Conservation (phyloP, 1,139 yeast species). For the Hansenula sp. region DNA sequence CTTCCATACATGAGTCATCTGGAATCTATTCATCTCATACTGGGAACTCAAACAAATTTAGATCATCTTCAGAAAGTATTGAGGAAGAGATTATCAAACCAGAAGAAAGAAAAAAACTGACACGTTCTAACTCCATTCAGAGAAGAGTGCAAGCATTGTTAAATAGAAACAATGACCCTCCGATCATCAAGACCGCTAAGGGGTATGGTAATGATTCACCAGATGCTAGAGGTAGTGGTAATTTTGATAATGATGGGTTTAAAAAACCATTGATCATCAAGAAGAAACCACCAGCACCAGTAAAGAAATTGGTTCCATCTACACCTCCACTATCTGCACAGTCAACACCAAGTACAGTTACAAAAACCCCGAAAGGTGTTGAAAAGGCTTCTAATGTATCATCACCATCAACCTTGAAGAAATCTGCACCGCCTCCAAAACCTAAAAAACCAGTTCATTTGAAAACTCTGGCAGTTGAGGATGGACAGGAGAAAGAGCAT, state of each 20-base stretch:
- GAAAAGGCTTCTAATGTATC: slow-evolving; percentile 1
- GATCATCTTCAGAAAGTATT: slow-evolving; percentile 20
- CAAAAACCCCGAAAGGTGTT: slow-evolving; percentile 15
- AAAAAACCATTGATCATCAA: slow-evolving; percentile 20
- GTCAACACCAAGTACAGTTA: slow-evolving; percentile 27
- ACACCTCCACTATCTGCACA: slow-evolving; percentile 25
- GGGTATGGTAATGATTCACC: slow-evolving; percentile 59
- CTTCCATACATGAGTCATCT: slow-evolving; percentile 22
- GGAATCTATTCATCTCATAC: slow-evolving; percentile 12
- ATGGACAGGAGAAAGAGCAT: background rate
- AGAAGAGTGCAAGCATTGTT: slow-evolving; percentile 62
- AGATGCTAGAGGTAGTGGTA: background rate
- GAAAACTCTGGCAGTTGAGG: slow-evolving; percentile 25
- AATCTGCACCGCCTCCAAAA: slow-evolving; percentile 49
- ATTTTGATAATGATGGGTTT: slow-evolving; percentile 20
- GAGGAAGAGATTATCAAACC: slow-evolving; percentile 17
- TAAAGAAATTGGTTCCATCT: slow-evolving; percentile 7
- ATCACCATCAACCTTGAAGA: slow-evolving; percentile 9
- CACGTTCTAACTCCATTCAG: slow-evolving; percentile 48
- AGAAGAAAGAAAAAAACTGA: slow-evolving; percentile 13
- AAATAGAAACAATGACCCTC: slow-evolving; percentile 41
- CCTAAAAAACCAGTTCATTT: slow-evolving; percentile 59
- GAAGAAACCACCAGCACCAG: slow-evolving; percentile 11
- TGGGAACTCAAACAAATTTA: slow-evolving; percentile 11
- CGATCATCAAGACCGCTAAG: slow-evolving; percentile 55